These are phyloP conservation scores for Nyssa sinensis DNA, from an alignment of 148 eudicot species.

Conservation along the genomic window DNA sequence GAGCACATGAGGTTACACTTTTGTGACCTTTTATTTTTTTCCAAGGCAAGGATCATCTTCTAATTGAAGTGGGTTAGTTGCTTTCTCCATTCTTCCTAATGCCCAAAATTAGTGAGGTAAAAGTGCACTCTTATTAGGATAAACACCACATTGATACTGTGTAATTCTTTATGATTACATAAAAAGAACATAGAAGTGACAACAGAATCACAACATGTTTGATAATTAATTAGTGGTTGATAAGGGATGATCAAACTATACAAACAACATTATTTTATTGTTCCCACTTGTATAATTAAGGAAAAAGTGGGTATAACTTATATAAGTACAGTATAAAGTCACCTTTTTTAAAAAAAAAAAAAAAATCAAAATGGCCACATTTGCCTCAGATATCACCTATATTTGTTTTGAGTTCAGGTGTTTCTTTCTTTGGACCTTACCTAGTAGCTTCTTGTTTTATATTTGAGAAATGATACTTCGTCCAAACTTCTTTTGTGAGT, in stretches of 20 bases:
- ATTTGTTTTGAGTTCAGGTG: not conserved
- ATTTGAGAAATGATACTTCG: too few relatives aligned
- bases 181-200: not conserved
- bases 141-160: not conserved
- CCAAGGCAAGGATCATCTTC: not conserved
- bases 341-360: too few relatives aligned
- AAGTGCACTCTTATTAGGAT: conserved; percentile 18
- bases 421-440: not conserved
- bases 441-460: not conserved
- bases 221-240: not conserved
- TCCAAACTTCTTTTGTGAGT: too few relatives aligned
- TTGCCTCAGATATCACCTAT: not conserved
- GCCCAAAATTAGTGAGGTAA: not conserved
- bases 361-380: not conserved
- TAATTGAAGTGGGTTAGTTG: not conserved
- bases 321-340: not conserved
- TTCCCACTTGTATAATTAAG: not conserved
- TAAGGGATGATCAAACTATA: not conserved
- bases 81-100: not conserved
- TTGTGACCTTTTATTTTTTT: too few relatives aligned
- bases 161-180: not conserved
- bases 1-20: too few relatives aligned
- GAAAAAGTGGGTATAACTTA: not conserved
- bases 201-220: not conserved
- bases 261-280: not conserved